Evolutionary conservation across 2,329 filamentous ascomycete species (phyloP), one percentile per base, ranked within the genome.

Genomic region (Colletotrichum sp.): DNA sequence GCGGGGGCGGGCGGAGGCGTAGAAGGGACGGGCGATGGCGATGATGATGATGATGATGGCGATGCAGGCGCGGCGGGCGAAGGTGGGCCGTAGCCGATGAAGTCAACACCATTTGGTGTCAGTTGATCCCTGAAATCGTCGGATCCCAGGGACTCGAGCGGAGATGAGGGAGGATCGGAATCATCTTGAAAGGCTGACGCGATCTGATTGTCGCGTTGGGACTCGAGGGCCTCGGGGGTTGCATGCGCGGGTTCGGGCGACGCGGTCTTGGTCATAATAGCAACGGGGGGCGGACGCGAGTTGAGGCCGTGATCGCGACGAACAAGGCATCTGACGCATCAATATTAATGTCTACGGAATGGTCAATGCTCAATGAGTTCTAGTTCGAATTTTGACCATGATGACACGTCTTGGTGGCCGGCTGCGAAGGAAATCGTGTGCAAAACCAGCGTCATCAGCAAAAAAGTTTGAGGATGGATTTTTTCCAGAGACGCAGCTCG

Each of bases 231-330:
- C 77, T 81, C 78, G 78, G 78, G 76, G 79, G 83, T 82, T 83
- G 83, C 81, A 81, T 84, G 83, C 81, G 75, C 75, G 69, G 66
- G 85, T 86, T 85, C 84, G 85, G 87, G 85, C 85, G 89, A 91
- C 90, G 90, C 90, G 90, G 85, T 90, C 87, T 88, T 87, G 85
- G 88, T 89, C 90, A 92, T 92, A 88, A 86, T 90, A 84, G 84
- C 83, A 85, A 83, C 81, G 81, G 81, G 82, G 84, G 84, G 82
- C 82, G 83, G 83, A 69, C 32, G 74, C 74, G 65, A 65, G 59
- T 65, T 63, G 83, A 86, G 86, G 86, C 87, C 87, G 89, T 86
- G 85, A 88, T 86, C 87, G 90, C 89, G 83, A 86, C 86, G 88
- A 87, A 86, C 86, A 83, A 86, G 84, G 89, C 91, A 93, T 93